A percentile compares a stretch with the other conserved stretches of the same genome.
phyloP scores from a whole-genome alignment of 106 monocot genomes.

The Alisma plantagoaquatica region DNA sequence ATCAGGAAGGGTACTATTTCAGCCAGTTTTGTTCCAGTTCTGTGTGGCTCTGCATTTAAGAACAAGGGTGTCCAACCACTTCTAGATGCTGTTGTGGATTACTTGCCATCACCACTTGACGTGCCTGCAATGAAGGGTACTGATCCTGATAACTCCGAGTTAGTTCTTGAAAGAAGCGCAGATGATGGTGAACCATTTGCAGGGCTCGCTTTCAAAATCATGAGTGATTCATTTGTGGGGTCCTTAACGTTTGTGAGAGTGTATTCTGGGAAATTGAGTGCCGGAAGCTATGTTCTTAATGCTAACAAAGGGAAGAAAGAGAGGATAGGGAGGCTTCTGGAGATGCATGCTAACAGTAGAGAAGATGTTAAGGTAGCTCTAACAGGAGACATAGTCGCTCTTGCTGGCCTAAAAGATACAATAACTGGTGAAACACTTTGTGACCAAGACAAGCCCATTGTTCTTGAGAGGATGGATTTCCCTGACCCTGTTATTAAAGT shows the following conservation, averaged over 20 bases:
- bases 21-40: conserved; percentile 73
- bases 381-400: conserved; percentile 91
- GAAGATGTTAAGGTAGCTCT: conserved; percentile 67
- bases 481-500: conserved; percentile 99
- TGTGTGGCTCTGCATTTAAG: conserved; percentile 98
- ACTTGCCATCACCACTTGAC: conserved; percentile 91
- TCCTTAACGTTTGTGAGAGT: conserved; percentile 88
- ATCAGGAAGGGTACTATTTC: conserved; percentile 78
- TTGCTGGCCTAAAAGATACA: conserved; percentile 91
- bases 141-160: conserved; percentile 69
- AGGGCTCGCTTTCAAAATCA: conserved; percentile 96
- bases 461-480: conserved; percentile 98
- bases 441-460: conserved; percentile 82
- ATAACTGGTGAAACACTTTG: conserved; percentile 91
- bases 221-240: conserved; percentile 95
- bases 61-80: conserved; percentile 96
- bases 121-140: conserved; percentile 92
- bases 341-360: conserved; percentile 99
- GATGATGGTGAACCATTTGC: conserved; percentile 83
- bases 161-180: conserved; percentile 47
- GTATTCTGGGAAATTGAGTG: conserved; percentile 69
- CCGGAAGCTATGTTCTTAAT: conserved; percentile 92
- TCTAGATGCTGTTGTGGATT: conserved; percentile 97
- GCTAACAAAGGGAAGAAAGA: conserved; percentile 94
- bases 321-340: conserved; percentile 87